These are phyloP conservation scores for Tripterygium wilfordii DNA, from an alignment of 177 flowering plant species.

Conservation along the genomic window DNA sequence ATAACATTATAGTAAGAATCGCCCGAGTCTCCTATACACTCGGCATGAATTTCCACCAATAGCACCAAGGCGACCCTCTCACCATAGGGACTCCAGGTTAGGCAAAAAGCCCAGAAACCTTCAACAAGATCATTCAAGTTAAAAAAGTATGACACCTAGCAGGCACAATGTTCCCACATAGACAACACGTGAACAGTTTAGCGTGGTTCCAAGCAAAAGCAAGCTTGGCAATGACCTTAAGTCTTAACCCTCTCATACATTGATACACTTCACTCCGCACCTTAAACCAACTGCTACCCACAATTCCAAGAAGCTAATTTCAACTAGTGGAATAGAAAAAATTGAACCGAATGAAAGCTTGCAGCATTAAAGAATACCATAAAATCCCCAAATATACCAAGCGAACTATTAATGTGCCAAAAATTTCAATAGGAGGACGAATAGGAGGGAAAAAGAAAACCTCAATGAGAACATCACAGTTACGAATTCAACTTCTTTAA, in stretches of 20 bases:
- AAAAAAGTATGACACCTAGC: conserved; percentile 39
- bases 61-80: conserved; percentile 40
- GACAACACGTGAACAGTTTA: conserved; percentile 23
- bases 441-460: too few relatives aligned
- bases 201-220: conserved; percentile 23
- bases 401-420: too few relatives aligned
- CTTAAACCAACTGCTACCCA: too few relatives aligned
- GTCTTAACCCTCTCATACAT: background rate
- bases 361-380: too few relatives aligned
- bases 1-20: conserved; percentile 72
- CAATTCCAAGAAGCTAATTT: too few relatives aligned
- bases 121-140: conserved; percentile 50
- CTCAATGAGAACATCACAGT: too few relatives aligned
- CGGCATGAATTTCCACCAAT: conserved; percentile 66
- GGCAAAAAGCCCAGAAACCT: conserved; percentile 44
- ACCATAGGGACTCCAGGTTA: conserved; percentile 46
- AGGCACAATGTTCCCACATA: conserved; percentile 38
- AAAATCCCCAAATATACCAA: too few relatives aligned
- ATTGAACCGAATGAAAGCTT: too few relatives aligned
- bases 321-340: too few relatives aligned
- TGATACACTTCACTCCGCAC: too few relatives aligned
- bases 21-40: conserved; percentile 75
- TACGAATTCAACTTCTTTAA: too few relatives aligned
- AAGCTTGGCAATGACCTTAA: conserved; percentile 15
- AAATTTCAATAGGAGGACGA: too few relatives aligned